Evolutionary conservation across 768 basidiomycete genomes (phyloP).

Genomic region (Lactifluus echinatus): DNA sequence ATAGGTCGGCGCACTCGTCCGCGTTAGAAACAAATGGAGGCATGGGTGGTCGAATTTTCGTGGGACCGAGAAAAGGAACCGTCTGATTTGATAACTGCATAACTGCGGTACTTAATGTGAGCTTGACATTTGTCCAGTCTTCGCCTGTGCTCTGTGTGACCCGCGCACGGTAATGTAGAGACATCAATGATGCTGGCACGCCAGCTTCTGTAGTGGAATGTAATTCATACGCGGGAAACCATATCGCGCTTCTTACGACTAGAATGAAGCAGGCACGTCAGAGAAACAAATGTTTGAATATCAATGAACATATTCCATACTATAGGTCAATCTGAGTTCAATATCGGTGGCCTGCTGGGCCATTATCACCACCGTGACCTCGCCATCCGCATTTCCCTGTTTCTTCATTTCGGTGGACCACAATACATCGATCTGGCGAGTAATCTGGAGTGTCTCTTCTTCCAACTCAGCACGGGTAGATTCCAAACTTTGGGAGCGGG

Average conservation of each 20-base stretch:
- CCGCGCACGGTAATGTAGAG: constrained; percentile 47
- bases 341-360: constrained; percentile 31
- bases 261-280: constrained; percentile 19
- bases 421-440: constrained; percentile 34
- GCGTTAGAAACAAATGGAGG: background rate
- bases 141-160: constrained; percentile 51
- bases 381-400: constrained; percentile 24
- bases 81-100: constrained; percentile 31
- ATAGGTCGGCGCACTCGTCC: too few relatives aligned
- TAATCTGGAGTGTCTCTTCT: constrained; percentile 29
- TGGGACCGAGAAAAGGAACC: constrained; percentile 22
- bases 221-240: constrained; percentile 52
- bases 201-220: constrained; percentile 38
- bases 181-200: constrained; percentile 35
- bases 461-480: constrained; percentile 29
- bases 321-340: constrained; percentile 45
- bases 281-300: background rate
- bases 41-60: constrained; percentile 10
- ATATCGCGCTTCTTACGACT: constrained; percentile 46
- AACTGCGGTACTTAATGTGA: constrained; percentile 46
- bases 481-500: constrained; percentile 31
- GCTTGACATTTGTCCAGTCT: constrained; percentile 43
- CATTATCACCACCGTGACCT: constrained; percentile 37
- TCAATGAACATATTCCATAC: constrained; percentile 27
- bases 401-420: constrained; percentile 27